Conservation (phyloP, 306 rosid species). For the Datisca glomerata region DNA sequence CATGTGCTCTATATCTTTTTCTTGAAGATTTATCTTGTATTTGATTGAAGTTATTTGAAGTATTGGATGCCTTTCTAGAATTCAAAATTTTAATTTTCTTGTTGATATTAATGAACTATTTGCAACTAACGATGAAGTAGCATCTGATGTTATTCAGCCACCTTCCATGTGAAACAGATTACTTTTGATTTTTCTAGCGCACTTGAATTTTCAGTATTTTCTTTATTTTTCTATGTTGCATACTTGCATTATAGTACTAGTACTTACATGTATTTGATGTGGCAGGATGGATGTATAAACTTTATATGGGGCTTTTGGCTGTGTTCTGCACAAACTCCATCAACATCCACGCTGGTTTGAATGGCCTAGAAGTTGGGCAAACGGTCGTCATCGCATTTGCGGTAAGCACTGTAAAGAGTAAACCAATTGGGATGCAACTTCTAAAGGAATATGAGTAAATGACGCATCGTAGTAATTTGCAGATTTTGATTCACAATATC, state of each 20-base stretch:
- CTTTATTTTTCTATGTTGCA: too few relatives aligned
- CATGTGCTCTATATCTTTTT: background rate
- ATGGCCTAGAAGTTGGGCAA: conserved; percentile 91
- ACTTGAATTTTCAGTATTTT: too few relatives aligned
- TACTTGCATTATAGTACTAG: too few relatives aligned
- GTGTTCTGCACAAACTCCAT: conserved; percentile 96
- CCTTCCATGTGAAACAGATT: too few relatives aligned
- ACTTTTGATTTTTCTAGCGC: too few relatives aligned
- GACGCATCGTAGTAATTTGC: conserved; percentile 19
- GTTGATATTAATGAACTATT: too few relatives aligned
- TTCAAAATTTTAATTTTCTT: background rate
- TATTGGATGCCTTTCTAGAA: too few relatives aligned
- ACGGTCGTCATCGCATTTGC: conserved; percentile 74
- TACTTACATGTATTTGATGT: background rate
- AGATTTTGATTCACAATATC: conserved; percentile 67
- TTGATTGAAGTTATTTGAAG: too few relatives aligned
- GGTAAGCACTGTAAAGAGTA: conserved; percentile 32
- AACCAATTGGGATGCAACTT: conserved; percentile 7
- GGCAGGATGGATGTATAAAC: conserved; percentile 86
- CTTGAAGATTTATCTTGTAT: too few relatives aligned
- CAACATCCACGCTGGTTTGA: conserved; percentile 87
- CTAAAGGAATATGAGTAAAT: conserved; percentile 16
- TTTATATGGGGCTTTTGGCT: conserved; percentile 90
- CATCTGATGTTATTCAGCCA: background rate
- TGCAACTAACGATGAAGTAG: too few relatives aligned